Percentiles rank a stretch among this genome's conserved stretches.
These are phyloP conservation scores for Acacia crassicarpa DNA, from an alignment of 306 rosid genomes.

Conservation along the genomic window DNA sequence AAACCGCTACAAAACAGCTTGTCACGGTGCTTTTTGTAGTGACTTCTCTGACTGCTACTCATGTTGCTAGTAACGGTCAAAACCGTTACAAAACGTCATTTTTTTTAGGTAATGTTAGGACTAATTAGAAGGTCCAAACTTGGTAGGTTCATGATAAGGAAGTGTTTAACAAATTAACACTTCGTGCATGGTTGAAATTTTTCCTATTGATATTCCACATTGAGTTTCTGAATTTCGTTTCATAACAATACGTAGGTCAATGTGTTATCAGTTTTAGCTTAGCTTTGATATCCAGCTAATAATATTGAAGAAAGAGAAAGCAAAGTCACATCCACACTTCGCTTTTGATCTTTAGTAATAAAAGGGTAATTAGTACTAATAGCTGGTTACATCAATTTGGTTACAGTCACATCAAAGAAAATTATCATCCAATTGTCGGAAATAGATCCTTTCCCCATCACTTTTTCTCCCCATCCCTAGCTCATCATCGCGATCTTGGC, in stretches of 20 bases:
- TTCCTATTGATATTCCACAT: not conserved
- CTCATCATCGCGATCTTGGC: no score
- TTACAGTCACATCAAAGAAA: not conserved
- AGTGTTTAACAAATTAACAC: not conserved
- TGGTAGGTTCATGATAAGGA: no score
- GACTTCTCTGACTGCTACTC: no score
- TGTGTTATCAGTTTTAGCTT: not conserved
- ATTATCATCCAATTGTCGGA: not conserved
- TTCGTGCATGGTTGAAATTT: not conserved
- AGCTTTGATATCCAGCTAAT: not conserved
- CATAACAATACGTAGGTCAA: not conserved
- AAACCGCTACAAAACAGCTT: no score
- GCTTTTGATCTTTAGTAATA: not conserved
- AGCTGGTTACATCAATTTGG: not conserved
- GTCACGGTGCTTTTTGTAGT: no score
- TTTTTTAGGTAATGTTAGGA: no score
- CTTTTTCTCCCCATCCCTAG: no score
- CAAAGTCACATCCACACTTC: not conserved
- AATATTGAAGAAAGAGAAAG: not conserved
- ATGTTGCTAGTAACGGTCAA: no score
- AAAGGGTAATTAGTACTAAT: not conserved
- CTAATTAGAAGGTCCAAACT: no score
- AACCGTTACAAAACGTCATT: no score
- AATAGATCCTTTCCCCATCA: no score
- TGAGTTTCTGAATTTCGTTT: not conserved